A percentile compares a stretch with the other conserved stretches of the same genome.
These are phyloP conservation scores for Suaeda aralocaspica DNA, from an alignment of 148 eudicot genomes.

Conservation along the genomic window DNA sequence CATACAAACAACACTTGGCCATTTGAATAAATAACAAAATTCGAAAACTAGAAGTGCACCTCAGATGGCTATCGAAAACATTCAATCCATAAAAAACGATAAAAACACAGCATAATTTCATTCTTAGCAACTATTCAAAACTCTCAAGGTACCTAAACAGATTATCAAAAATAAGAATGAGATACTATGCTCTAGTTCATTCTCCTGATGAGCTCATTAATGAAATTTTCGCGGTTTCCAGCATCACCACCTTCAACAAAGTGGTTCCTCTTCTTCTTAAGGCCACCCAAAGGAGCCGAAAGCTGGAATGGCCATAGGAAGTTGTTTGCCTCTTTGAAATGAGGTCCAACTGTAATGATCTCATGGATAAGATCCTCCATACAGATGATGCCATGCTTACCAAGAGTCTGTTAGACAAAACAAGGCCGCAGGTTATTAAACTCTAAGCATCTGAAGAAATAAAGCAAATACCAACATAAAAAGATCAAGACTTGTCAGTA, in stretches of 20 bases:
- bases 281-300: constrained; percentile 61
- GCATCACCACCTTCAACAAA: constrained; percentile 75
- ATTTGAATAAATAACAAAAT: no score
- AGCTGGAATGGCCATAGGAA: constrained; percentile 70
- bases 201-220: constrained; percentile 70
- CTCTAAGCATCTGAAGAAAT: background rate
- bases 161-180: background rate
- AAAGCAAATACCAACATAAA: background rate
- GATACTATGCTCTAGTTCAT: constrained; percentile 45
- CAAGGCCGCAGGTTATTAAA: background rate
- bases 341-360: constrained; percentile 62
- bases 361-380: constrained; percentile 63
- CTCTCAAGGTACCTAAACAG: constrained; percentile 8
- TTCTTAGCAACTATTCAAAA: constrained; percentile 3
- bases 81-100: background rate
- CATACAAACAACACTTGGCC: no score
- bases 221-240: constrained; percentile 52
- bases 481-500: background rate
- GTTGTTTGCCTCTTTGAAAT: constrained; percentile 73
- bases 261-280: constrained; percentile 71
- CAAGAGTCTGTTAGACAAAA: constrained; percentile 37
- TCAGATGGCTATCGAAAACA: background rate
- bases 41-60: background rate
- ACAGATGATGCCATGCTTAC: constrained; percentile 55
- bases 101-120: background rate